A percentile compares a stretch with the other conserved stretches of the same genome.
Conservation (phyloP, 2,329 filamentous ascomycete species). For the Huntiella omanensis region DNA sequence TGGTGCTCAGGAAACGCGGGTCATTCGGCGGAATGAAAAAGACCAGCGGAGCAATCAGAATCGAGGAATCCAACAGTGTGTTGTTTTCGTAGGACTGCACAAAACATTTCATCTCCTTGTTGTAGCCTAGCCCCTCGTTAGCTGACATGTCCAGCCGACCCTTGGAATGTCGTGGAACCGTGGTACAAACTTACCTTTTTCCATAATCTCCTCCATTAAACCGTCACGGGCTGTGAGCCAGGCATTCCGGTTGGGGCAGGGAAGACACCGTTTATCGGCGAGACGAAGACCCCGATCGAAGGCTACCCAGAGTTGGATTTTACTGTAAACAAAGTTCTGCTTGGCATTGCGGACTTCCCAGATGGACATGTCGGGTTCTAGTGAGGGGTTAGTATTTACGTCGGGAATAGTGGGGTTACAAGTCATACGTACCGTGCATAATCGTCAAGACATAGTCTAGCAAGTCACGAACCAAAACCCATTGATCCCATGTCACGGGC, state of each 20-base stretch:
- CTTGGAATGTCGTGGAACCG: background rate
- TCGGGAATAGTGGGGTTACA: background rate
- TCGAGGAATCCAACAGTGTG: constrained; percentile 52
- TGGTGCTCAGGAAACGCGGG: constrained; percentile 52
- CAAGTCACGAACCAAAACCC: constrained; percentile 51
- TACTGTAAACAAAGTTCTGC: constrained; percentile 65
- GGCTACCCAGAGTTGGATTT: constrained; percentile 69
- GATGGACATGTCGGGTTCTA: constrained; percentile 60
- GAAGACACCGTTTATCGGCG: constrained; percentile 55
- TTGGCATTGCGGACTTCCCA: constrained; percentile 64
- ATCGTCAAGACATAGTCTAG: constrained; percentile 54
- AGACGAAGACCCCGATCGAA: constrained; percentile 58
- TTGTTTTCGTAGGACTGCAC: constrained; percentile 58
- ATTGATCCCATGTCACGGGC: constrained; percentile 58
- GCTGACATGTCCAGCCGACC: background rate
- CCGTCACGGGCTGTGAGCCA: constrained; percentile 50
- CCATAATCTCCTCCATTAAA: constrained; percentile 60
- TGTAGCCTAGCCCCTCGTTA: constrained; percentile 34
- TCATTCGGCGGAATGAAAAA: constrained; percentile 67
- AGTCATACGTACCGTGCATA: constrained; percentile 28
- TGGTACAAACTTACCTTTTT: constrained; percentile 28
- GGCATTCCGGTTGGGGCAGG: constrained; percentile 47
- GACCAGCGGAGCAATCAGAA: constrained; percentile 58
- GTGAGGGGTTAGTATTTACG: constrained; percentile 9
- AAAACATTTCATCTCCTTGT: constrained; percentile 48